These are phyloP conservation scores for Draba incana DNA, from an alignment of 345 rosid species.

Conservation along the genomic window DNA sequence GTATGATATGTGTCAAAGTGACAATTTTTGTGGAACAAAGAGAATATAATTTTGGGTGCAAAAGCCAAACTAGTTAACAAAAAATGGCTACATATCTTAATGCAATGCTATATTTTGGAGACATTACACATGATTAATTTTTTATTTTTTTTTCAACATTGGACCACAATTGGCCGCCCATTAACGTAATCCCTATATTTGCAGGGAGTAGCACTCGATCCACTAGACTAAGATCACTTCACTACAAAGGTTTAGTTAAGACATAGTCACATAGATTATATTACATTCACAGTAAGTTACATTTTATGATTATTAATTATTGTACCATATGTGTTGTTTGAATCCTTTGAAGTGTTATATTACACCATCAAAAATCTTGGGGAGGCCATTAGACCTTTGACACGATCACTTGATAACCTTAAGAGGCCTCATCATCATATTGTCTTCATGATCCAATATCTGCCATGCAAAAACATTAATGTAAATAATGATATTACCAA, in stretches of 20 bases:
- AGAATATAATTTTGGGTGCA: too few species aligned
- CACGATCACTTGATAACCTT: constrained; percentile 50
- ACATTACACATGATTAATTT: too few species aligned
- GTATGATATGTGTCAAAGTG: too few species aligned
- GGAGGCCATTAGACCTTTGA: constrained; percentile 14
- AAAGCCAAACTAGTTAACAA: too few species aligned
- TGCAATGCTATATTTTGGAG: too few species aligned
- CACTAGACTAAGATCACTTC: too few species aligned
- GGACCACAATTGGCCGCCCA: too few species aligned
- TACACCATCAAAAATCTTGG: constrained; percentile 7
- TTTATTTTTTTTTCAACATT: too few species aligned
- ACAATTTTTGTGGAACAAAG: too few species aligned
- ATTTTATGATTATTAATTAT: background rate
- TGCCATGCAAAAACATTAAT: constrained; percentile 29
- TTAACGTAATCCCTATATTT: too few species aligned
- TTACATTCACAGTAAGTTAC: background rate
- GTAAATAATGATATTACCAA: background rate
- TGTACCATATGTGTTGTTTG: background rate
- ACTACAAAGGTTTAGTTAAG: background rate
- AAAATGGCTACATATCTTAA: too few species aligned
- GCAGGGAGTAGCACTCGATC: too few species aligned
- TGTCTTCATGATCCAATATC: constrained; percentile 94
- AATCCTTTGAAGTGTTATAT: constrained; percentile 2
- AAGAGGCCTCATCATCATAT: constrained; percentile 89
- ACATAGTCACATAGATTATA: background rate